A percentile compares a stretch with the other conserved stretches of the same genome.
Evolutionary conservation across 805 yeast species (phyloP).

Genomic region (Tetrapisispora phaffii): DNA sequence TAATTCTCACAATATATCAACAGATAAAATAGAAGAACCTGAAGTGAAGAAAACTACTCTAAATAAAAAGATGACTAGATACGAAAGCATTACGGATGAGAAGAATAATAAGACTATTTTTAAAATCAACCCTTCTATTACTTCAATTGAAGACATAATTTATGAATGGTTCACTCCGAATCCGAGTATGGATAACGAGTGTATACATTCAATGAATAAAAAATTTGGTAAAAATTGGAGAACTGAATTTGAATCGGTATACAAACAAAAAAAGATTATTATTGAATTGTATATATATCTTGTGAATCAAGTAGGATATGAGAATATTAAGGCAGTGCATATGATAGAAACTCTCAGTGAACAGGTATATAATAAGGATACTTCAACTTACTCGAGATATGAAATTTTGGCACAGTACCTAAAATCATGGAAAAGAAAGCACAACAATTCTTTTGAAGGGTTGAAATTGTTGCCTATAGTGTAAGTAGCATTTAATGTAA

Average conservation of each 20-base stretch:
- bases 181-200: conserved; percentile 19
- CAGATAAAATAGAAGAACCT: background rate
- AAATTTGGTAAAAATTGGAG: conserved; percentile 24
- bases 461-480: background rate
- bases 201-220: conserved; percentile 28
- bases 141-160: conserved; percentile 20
- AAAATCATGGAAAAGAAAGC: conserved; percentile 16
- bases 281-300: conserved; percentile 26
- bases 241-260: conserved; percentile 12
- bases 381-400: conserved; percentile 3
- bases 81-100: background rate
- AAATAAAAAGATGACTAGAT: background rate
- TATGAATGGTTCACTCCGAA: conserved; percentile 30
- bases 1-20: background rate
- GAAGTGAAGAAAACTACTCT: background rate
- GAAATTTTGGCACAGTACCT: conserved; percentile 12
- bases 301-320: conserved; percentile 16
- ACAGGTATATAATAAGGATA: background rate
- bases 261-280: conserved; percentile 22
- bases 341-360: conserved; percentile 14
- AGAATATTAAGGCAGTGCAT: conserved; percentile 21
- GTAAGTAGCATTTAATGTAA: background rate
- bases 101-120: conserved; percentile 7
- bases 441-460: conserved; percentile 3
- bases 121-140: conserved; percentile 11